Conservation (phyloP, 2,329 filamentous ascomycete species). For the Penicillium expansum region DNA sequence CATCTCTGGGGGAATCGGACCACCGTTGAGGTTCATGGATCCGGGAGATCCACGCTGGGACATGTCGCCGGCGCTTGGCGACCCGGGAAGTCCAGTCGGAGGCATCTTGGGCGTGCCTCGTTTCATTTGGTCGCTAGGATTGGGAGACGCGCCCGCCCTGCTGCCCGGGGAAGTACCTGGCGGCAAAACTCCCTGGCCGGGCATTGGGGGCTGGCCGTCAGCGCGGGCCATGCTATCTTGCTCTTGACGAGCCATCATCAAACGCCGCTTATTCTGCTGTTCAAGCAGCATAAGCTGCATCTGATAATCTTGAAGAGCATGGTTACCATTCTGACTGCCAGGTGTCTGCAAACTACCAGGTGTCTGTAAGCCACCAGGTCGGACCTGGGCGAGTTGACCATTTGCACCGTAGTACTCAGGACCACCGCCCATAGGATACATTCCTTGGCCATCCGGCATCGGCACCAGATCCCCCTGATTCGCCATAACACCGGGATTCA, state of each 20-base stretch:
- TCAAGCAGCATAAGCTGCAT: slow-evolving; percentile 69
- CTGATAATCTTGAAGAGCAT: slow-evolving; percentile 67
- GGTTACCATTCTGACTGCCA: slow-evolving; percentile 50
- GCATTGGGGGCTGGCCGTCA: slow-evolving; percentile 48
- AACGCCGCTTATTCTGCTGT: slow-evolving; percentile 65
- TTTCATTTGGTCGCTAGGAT: slow-evolving; percentile 62
- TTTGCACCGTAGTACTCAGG: slow-evolving; percentile 57
- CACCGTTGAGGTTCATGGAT: slow-evolving; percentile 55
- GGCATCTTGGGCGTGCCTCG: slow-evolving; percentile 60
- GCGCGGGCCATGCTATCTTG: slow-evolving; percentile 59
- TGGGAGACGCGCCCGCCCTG: slow-evolving; percentile 58
- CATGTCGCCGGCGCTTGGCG: slow-evolving; percentile 59
- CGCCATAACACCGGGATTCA: slow-evolving; percentile 63
- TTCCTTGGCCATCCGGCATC: slow-evolving; percentile 60
- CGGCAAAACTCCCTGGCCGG: slow-evolving; percentile 48
- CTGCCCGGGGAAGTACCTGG: slow-evolving; percentile 59
- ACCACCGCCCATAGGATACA: slow-evolving; percentile 40
- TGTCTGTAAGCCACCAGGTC: slow-evolving; percentile 39
- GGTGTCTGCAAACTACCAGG: slow-evolving; percentile 41
- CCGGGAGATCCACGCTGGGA: slow-evolving; percentile 59
- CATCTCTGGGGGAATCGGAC: slow-evolving; percentile 52
- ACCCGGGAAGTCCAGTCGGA: slow-evolving; percentile 55
- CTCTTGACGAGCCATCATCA: slow-evolving; percentile 66
- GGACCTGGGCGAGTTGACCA: slow-evolving; percentile 53
- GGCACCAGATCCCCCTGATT: slow-evolving; percentile 81